A percentile compares a stretch with the other conserved stretches of the same genome.
These are phyloP conservation scores for Pestalotiopsis sp. DNA, from an alignment of 2,329 filamentous ascomycete species.

Conservation along the genomic window DNA sequence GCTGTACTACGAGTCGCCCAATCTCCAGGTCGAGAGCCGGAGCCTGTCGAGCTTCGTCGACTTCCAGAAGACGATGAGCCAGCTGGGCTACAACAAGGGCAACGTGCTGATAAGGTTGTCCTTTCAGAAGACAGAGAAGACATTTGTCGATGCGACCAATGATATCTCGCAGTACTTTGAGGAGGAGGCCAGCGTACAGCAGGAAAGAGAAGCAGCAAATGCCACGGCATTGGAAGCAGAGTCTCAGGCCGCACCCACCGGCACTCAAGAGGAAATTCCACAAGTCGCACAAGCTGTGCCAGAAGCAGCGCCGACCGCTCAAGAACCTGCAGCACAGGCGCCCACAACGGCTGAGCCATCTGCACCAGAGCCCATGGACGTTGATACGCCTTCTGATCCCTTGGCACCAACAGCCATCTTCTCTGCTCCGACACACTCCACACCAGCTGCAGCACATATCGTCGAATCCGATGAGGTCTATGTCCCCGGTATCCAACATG, in stretches of 20 bases:
- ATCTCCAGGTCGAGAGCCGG: conserved; percentile 80
- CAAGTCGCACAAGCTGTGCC: background rate
- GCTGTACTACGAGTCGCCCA: conserved; percentile 85
- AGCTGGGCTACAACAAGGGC: conserved; percentile 85
- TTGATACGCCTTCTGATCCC: conserved; percentile 35
- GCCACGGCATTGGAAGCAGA: conserved; percentile 14
- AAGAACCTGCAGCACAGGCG: background rate
- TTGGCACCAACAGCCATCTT: conserved; percentile 67
- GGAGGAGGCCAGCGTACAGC: conserved; percentile 38
- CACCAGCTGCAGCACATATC: conserved; percentile 72
- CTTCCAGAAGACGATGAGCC: conserved; percentile 84
- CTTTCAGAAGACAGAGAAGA: conserved; percentile 75
- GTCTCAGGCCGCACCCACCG: conserved; percentile 11
- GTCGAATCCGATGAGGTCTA: conserved; percentile 75
- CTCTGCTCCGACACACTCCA: conserved; percentile 72
- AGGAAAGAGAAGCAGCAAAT: conserved; percentile 15
- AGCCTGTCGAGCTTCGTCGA: conserved; percentile 77
- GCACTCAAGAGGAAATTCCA: background rate
- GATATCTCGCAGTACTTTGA: conserved; percentile 79
- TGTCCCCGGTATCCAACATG: conserved; percentile 74
- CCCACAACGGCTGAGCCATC: background rate
- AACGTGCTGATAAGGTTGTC: conserved; percentile 76
- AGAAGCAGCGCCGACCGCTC: conserved; percentile 9
- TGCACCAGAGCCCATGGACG: conserved; percentile 29
- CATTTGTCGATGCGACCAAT: conserved; percentile 81